Evolutionary conservation across 768 basidiomycete species (phyloP).

Genomic region (Agrocybe chaxingu): DNA sequence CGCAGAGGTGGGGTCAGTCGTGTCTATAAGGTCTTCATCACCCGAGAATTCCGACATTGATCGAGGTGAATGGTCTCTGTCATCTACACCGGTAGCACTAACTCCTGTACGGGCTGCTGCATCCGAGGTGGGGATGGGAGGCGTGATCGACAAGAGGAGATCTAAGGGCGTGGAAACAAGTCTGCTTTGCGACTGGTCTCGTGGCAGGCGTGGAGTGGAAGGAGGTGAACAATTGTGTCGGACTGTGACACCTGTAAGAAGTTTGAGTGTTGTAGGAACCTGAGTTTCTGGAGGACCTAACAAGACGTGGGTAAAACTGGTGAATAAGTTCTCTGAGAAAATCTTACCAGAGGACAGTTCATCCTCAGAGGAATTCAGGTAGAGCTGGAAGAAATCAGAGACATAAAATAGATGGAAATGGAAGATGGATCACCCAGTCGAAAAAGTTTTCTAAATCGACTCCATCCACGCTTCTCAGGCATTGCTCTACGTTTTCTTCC

Average conservation of each 20-base stretch:
- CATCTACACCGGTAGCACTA: background rate
- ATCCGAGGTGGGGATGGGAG: background rate
- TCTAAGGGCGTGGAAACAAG: background rate
- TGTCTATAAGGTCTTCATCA: slow-evolving; percentile 22
- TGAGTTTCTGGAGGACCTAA: background rate
- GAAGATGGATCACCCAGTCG: slow-evolving; percentile 66
- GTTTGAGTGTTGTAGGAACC: background rate
- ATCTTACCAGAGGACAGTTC: slow-evolving; percentile 36
- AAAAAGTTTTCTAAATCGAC: slow-evolving; percentile 85
- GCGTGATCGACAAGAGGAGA: background rate
- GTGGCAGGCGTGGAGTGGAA: slow-evolving; percentile 5
- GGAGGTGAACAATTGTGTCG: slow-evolving; percentile 11
- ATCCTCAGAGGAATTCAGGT: slow-evolving; percentile 57
- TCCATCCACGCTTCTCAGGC: slow-evolving; percentile 59
- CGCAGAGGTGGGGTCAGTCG: slow-evolving; percentile 54
- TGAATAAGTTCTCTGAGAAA: background rate
- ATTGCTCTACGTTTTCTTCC: slow-evolving; percentile 66
- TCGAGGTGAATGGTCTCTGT: background rate
- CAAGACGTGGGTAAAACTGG: background rate
- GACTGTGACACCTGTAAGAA: slow-evolving; percentile 10
- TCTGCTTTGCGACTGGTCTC: background rate
- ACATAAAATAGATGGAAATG: slow-evolving; percentile 16
- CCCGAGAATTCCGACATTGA: too few relatives aligned
- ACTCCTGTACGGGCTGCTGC: background rate
- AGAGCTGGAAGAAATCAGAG: slow-evolving; percentile 44